Evolutionary conservation across 2,329 filamentous ascomycete genomes (phyloP), one percentile per base, ranked within the genome.

Genomic region (Pyrenochaeta sp.): DNA sequence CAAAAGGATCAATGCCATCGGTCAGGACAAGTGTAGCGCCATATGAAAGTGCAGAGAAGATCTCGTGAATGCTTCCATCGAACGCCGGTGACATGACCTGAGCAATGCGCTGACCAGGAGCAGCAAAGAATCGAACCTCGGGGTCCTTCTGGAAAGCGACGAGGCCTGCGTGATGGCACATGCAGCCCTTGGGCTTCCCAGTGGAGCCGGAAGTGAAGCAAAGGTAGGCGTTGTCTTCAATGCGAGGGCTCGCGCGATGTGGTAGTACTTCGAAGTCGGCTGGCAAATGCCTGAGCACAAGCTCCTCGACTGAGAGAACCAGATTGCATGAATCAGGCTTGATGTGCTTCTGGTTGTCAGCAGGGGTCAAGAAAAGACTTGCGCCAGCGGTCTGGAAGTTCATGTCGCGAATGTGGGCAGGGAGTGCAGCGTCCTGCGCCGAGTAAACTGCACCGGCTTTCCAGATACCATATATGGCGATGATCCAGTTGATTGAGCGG

Each of bases 201-300:
- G 74, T 77, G 4, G 69, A 71, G 0, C 75, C 75, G 1, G 74
- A 77, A 0, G 77, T 78, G 44, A 76, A 78, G 32, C 69, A 72
- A 0, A 78, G 19, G 41, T 74, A 79, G 0, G 73, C 73, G 13
- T 13, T 20, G 6, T 26, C 31, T 10, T 44, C 13, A 6, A 44
- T 36, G 41, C 9, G 31, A 38, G 20, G 14, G 9, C 19, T 22
- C 9, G 28, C 15, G n/a, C 32, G 27, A 31, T 23, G 27, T 8
- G 34, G 24, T 4, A 36, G 13, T 7, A 20, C 32, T 10, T 29
- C 22, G n/a, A 13, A 22, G 7, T 44, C 24, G 23, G 15, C 10
- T 3, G 24, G 20, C 5, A 20, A 22, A 8, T 32, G 30, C 11
- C 8, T 30, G 6, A 32, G 13, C 2, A 45, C 32, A 3, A 60